Conservation (phyloP, 768 basidiomycete species). For the Suillus tomentosus region DNA sequence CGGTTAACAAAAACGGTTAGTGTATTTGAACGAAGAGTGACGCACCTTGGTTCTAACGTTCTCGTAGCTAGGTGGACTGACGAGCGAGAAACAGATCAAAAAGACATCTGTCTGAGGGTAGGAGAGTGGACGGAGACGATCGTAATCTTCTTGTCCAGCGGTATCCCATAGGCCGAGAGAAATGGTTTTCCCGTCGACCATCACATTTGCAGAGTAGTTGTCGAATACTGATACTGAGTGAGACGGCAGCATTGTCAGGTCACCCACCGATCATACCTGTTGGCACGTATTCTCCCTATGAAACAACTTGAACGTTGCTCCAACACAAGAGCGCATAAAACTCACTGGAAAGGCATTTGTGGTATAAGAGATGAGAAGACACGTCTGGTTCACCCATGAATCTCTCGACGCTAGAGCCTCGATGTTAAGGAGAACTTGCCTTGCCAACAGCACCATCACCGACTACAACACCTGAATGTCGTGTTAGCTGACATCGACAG, state of each 20-base stretch:
- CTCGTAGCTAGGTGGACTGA: slow-evolving; percentile 97
- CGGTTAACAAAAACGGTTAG: slow-evolving; percentile 15
- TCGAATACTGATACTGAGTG: slow-evolving; percentile 74
- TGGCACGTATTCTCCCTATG: slow-evolving; percentile 93
- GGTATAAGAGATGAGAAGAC: slow-evolving; percentile 98
- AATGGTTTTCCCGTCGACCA: slow-evolving; percentile 99
- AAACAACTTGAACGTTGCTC: slow-evolving; percentile 17
- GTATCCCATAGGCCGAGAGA: slow-evolving; percentile 99
- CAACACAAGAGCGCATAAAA: slow-evolving; percentile 20
- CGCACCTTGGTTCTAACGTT: slow-evolving; percentile 96
- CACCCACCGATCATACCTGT: slow-evolving; percentile 58
- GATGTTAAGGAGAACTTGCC: slow-evolving; percentile 47
- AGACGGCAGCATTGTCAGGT: slow-evolving; percentile 16
- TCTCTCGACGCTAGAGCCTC: slow-evolving; percentile 8
- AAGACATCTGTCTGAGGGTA: slow-evolving; percentile 99
- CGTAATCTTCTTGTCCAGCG: slow-evolving; percentile 99
- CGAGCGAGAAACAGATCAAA: slow-evolving; percentile 98
- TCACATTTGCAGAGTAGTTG: slow-evolving; percentile 98
- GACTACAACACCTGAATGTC: slow-evolving; percentile 84
- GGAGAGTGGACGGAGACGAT: slow-evolving; percentile 94
- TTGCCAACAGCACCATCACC: slow-evolving; percentile 99
- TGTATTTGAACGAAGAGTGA: slow-evolving; percentile 13
- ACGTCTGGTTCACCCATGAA: slow-evolving; percentile 64
- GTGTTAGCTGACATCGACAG: slow-evolving; percentile 33
- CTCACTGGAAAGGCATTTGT: slow-evolving; percentile 95